These are phyloP conservation scores for Entrophospora sp. DNA, from an alignment of 192 early-diverging fungal species.

Conservation along the genomic window DNA sequence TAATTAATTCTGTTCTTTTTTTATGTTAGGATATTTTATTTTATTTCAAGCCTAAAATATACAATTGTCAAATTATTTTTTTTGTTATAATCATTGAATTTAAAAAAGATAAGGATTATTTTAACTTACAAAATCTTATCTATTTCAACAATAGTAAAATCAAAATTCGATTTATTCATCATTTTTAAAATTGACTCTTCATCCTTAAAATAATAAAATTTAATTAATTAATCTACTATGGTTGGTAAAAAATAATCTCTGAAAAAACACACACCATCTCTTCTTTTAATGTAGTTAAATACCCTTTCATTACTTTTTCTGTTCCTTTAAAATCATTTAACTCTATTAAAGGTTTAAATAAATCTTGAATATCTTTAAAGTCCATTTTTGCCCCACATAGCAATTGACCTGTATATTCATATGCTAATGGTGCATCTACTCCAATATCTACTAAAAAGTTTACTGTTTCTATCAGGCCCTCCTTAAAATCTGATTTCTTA, in stretches of 20 bases:
- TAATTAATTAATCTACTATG: neutral
- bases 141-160: neutral
- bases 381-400: slow-evolving; percentile 46
- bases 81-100: too few relatives aligned
- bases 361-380: slow-evolving; percentile 31
- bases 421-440: slow-evolving; percentile 61
- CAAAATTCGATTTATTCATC: slow-evolving; percentile 4
- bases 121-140: slow-evolving; percentile 4
- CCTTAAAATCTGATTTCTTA: slow-evolving; percentile 38
- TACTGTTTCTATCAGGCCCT: slow-evolving; percentile 41
- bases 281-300: neutral
- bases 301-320: slow-evolving; percentile 8
- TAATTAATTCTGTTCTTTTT: too few relatives aligned
- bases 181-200: neutral
- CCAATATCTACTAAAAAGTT: slow-evolving; percentile 64
- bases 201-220: neutral
- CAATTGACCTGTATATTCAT: slow-evolving; percentile 53
- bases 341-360: slow-evolving; percentile 30
- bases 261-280: neutral
- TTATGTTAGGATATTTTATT: too few relatives aligned
- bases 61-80: too few relatives aligned
- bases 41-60: too few relatives aligned
- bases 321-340: neutral
- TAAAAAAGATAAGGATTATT: too few relatives aligned
- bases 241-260: too few relatives aligned